These are phyloP conservation scores for Hebeloma cylindrosporum DNA, from an alignment of 768 basidiomycete species.

Conservation along the genomic window DNA sequence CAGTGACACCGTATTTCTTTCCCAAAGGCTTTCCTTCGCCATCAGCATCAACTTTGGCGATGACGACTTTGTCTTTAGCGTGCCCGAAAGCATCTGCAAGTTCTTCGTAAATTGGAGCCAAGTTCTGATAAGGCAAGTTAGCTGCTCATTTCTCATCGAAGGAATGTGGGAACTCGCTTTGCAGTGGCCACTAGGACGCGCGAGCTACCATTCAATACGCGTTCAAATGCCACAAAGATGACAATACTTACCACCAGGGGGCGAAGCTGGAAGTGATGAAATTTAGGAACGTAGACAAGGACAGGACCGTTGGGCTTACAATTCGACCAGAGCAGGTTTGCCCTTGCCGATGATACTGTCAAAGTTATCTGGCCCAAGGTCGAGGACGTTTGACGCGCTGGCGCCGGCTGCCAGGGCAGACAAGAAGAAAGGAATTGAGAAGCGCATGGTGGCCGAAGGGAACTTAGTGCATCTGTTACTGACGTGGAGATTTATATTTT, in stretches of 20 bases:
- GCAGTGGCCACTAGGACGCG: constrained; percentile 82
- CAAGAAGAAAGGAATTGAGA: constrained; percentile 54
- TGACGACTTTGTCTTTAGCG: constrained; percentile 76
- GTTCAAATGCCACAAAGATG: constrained; percentile 3
- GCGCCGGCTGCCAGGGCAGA: constrained; percentile 55
- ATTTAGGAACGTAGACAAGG: background rate
- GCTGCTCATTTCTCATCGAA: background rate
- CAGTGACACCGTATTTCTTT: constrained; percentile 74
- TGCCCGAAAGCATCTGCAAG: constrained; percentile 84
- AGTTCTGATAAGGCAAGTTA: constrained; percentile 50
- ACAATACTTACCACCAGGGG: constrained; percentile 76
- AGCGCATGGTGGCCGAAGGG: constrained; percentile 52
- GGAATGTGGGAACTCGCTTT: constrained; percentile 50
- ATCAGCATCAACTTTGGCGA: constrained; percentile 94
- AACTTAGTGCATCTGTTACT: constrained; percentile 20
- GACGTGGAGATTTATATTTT: constrained; percentile 34
- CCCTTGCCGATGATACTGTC: constrained; percentile 73
- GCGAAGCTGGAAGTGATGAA: constrained; percentile 56
- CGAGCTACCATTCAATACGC: constrained; percentile 1
- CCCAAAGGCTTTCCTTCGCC: constrained; percentile 79
- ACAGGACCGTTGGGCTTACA: constrained; percentile 55
- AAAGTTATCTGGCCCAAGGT: constrained; percentile 75
- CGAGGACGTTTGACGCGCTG: constrained; percentile 80
- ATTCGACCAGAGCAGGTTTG: constrained; percentile 85
- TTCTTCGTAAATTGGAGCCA: constrained; percentile 86